Conservation (phyloP, 176 grass and related monocot species). For the Avena sativa region DNA sequence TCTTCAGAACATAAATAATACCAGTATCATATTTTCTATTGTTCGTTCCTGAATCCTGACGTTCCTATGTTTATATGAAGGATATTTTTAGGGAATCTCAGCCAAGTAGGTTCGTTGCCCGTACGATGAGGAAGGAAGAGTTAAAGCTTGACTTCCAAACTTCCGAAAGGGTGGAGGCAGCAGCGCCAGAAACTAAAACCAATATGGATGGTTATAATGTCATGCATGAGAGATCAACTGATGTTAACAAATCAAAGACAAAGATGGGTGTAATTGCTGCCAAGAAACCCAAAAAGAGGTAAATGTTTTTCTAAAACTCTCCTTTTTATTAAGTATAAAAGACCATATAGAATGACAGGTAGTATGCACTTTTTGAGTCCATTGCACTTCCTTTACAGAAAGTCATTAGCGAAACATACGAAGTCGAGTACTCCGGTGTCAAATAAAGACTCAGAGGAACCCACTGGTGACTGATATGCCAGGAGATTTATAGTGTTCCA, state of each 20-base stretch:
- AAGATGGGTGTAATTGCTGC: constrained; percentile 27
- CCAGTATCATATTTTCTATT: neutral
- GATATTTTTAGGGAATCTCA: neutral
- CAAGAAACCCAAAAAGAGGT: constrained; percentile 37
- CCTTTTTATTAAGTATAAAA: neutral
- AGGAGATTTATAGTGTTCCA: constrained; percentile 25
- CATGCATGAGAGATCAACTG: constrained; percentile 16
- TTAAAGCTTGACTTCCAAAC: neutral
- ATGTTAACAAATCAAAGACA: constrained; percentile 5
- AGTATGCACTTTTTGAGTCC: neutral
- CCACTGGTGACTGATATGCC: constrained; percentile 19
- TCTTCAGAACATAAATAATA: constrained; percentile 18
- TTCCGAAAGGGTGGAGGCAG: constrained; percentile 4
- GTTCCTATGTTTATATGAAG: constrained; percentile 39
- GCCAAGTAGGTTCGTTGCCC: constrained; percentile 25
- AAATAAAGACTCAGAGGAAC: constrained; percentile 13
- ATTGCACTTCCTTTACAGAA: constrained; percentile 37
- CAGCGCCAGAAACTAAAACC: neutral
- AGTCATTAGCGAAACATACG: neutral
- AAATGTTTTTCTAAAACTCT: neutral
- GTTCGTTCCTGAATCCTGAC: neutral
- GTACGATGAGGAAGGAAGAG: neutral
- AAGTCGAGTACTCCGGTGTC: neutral
- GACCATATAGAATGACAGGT: neutral
- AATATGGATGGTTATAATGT: neutral